A percentile compares a stretch with the other conserved stretches of the same genome.
phyloP scores from a whole-genome alignment of 1,284 basidiomycete species.

The Tetrapyrgos nigripes region DNA sequence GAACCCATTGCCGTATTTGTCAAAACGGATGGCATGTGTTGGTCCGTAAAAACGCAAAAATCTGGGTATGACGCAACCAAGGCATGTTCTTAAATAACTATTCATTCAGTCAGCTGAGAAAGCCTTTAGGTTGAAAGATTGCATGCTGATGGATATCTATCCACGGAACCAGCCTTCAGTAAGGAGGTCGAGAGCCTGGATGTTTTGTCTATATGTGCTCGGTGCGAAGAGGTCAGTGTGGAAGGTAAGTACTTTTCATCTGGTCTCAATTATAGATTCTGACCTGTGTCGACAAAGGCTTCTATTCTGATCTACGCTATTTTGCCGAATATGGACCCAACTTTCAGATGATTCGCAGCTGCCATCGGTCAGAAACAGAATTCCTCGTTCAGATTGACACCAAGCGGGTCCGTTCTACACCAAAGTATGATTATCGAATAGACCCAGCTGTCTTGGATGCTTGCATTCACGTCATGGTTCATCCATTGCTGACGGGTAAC shows the following conservation, averaged over 20 bases:
- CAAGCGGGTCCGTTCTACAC: not conserved
- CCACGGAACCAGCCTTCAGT: constrained; percentile 23
- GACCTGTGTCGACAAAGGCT: not conserved
- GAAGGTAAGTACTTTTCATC: constrained; percentile 2
- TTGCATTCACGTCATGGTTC: constrained; percentile 36
- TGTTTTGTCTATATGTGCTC: constrained; percentile 23
- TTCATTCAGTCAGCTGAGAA: not conserved
- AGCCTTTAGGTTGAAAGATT: constrained; percentile 8
- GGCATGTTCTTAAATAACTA: not conserved
- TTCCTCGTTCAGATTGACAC: not conserved
- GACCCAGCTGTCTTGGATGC: constrained; percentile 50
- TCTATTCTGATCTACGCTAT: not conserved
- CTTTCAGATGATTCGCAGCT: not conserved
- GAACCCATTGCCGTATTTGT: constrained; percentile 34
- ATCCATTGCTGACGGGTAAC: constrained; percentile 32
- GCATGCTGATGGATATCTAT: constrained; percentile 40
- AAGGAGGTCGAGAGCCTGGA: constrained; percentile 19
- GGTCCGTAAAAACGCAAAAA: constrained; percentile 30
- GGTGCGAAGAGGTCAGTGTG: constrained; percentile 18
- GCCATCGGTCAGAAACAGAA: not conserved
- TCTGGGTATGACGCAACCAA: not conserved
- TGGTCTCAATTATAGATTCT: not conserved
- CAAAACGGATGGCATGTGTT: constrained; percentile 31
- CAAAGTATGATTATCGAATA: constrained; percentile 31
- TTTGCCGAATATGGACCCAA: not conserved